A percentile compares a stretch with the other conserved stretches of the same genome.
Conservation (phyloP, 108 stramenopile species). For the Skeletonema costatum region DNA sequence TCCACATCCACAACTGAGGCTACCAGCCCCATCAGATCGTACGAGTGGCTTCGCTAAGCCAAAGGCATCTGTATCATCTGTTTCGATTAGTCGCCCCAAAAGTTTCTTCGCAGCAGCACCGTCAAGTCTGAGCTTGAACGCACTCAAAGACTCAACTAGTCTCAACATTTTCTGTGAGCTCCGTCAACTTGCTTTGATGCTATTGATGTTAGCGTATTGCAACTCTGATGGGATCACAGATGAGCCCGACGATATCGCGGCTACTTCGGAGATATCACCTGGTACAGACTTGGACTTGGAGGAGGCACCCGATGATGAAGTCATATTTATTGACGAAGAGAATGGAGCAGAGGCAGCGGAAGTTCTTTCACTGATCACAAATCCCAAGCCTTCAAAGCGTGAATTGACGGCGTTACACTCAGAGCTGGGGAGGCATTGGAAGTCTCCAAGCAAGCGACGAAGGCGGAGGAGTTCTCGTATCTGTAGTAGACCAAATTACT, state of each 20-base stretch:
- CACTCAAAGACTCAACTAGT: background rate
- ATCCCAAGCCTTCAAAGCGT: too few relatives aligned
- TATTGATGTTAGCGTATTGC: background rate
- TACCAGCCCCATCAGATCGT: background rate
- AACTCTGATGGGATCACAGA: background rate
- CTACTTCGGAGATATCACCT: background rate
- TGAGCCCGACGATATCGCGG: background rate
- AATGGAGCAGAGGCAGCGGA: background rate
- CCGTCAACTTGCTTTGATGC: background rate
- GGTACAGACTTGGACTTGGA: background rate
- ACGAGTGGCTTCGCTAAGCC: background rate
- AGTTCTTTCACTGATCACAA: too few relatives aligned
- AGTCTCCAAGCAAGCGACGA: too few relatives aligned
- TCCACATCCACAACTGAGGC: background rate
- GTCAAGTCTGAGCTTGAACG: background rate
- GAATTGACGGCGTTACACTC: too few relatives aligned
- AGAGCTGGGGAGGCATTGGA: too few relatives aligned
- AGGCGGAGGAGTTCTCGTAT: too few relatives aligned
- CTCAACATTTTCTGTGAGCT: background rate
- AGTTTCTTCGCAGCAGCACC: too few relatives aligned
- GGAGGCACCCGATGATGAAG: too few relatives aligned
- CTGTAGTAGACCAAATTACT: too few relatives aligned
- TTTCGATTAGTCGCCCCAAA: too few relatives aligned
- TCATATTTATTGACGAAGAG: background rate
- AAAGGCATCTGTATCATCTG: background rate